These are phyloP conservation scores for Ramaria rubella DNA, from an alignment of 768 basidiomycete species.

Conservation along the genomic window DNA sequence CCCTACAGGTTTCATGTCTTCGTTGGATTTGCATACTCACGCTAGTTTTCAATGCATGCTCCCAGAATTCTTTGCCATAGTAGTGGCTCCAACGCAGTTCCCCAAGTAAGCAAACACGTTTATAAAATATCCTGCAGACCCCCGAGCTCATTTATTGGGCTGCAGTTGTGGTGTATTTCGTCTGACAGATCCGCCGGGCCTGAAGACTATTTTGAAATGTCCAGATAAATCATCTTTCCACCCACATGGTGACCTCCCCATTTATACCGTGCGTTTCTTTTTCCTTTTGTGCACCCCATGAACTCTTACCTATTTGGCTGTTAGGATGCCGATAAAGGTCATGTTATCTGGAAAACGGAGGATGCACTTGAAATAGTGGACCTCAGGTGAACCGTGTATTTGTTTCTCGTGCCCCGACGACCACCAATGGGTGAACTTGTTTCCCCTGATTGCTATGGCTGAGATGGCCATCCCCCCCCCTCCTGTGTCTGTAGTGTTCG, in stretches of 20 bases:
- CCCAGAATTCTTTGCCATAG: slow-evolving; percentile 88
- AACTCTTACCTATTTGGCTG: slow-evolving; percentile 3
- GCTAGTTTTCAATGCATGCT: slow-evolving; percentile 85
- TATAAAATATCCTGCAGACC: slow-evolving; percentile 3
- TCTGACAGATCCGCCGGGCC: slow-evolving; percentile 79
- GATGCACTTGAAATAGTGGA: slow-evolving; percentile 78
- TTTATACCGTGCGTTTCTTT: slow-evolving; percentile 65
- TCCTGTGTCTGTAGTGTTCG: background rate
- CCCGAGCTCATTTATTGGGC: background rate
- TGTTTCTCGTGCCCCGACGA: background rate
- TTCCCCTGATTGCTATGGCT: background rate
- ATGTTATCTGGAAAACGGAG: slow-evolving; percentile 68
- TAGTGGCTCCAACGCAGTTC: slow-evolving; percentile 75
- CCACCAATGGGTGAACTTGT: background rate
- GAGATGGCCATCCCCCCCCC: background rate
- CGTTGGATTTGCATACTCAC: slow-evolving; percentile 88
- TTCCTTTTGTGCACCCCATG: slow-evolving; percentile 11
- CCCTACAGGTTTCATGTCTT: slow-evolving; percentile 79
- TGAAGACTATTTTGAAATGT: slow-evolving; percentile 66
- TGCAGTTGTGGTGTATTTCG: slow-evolving; percentile 82
- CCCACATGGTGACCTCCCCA: slow-evolving; percentile 73
- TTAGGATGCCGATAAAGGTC: slow-evolving; percentile 80
- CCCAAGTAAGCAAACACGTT: slow-evolving; percentile 51
- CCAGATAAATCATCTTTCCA: slow-evolving; percentile 73
- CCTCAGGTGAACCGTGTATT: slow-evolving; percentile 36